phyloP scores from a whole-genome alignment of 1,284 basidiomycete species.

The Caloboletus firmus region DNA sequence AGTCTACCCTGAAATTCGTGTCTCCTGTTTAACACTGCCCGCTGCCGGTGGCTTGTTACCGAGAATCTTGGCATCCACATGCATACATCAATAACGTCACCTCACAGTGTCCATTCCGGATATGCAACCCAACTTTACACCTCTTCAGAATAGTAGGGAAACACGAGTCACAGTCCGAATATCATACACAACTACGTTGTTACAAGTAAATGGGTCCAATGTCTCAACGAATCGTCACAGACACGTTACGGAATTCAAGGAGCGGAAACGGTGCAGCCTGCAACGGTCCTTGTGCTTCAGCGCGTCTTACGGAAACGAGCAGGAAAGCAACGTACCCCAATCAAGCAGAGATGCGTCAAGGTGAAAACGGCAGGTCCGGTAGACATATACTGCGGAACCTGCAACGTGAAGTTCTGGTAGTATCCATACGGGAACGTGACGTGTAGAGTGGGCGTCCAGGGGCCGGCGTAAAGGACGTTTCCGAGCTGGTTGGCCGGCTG shows the following conservation, averaged over 20 bases:
- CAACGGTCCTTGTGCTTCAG: conserved; percentile 5
- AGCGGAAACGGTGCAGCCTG: conserved; percentile 27
- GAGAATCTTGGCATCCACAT: not conserved
- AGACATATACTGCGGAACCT: conserved; percentile 7
- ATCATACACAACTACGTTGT: not conserved
- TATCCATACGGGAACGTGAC: conserved; percentile 17
- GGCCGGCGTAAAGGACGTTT: conserved; percentile 30
- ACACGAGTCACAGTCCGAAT: not conserved
- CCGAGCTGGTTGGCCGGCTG: conserved; percentile 24
- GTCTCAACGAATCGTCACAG: conserved; percentile 15
- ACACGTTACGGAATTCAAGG: conserved; percentile 30
- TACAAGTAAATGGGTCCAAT: not conserved
- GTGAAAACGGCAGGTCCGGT: conserved; percentile 32
- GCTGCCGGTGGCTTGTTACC: not conserved
- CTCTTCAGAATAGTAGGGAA: not conserved
- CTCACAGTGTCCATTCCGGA: too few relatives aligned
- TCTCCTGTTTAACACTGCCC: not conserved
- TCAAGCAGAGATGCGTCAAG: conserved; percentile 32
- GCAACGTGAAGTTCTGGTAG: conserved; percentile 35
- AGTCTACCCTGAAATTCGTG: not conserved
- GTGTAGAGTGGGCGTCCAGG: conserved; percentile 29
- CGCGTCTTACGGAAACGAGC: not conserved
- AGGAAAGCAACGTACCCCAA: conserved; percentile 25
- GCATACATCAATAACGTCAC: not conserved
- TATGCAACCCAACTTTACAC: not conserved